Conservation (phyloP, 2,329 filamentous ascomycete genomes). For the Dothiorella sarmentorum region DNA sequence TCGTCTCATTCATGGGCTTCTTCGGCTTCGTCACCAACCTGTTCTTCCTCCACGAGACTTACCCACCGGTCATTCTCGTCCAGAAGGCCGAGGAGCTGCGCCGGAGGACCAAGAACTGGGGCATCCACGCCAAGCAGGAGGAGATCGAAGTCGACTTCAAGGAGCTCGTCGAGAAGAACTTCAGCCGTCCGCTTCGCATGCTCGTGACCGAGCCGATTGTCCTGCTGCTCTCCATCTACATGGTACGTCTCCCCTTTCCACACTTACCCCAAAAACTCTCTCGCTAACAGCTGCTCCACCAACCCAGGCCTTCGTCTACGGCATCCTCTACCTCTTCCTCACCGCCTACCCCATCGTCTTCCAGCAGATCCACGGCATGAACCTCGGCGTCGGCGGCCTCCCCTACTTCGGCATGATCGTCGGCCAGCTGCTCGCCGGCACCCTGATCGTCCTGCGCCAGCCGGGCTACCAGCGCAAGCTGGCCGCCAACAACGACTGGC, state of each 20-base stretch:
- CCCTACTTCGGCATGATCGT: conserved; percentile 82
- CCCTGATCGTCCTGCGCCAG: conserved; percentile 60
- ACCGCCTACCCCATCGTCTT: conserved; percentile 84
- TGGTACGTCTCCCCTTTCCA: conserved; percentile 32
- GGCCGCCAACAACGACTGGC: conserved; percentile 47
- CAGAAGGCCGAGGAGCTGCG: conserved; percentile 54
- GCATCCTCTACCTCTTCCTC: conserved; percentile 73
- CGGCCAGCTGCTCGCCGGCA: conserved; percentile 67
- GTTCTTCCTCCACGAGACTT: conserved; percentile 56
- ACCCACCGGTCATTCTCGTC: conserved; percentile 57
- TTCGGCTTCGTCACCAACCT: conserved; percentile 46
- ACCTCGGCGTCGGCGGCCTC: conserved; percentile 66
- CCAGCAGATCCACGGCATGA: conserved; percentile 66
- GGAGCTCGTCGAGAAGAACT: conserved; percentile 51
- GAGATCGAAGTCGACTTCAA: conserved; percentile 52
- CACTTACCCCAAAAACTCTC: no score
- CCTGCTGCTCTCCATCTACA: conserved; percentile 46
- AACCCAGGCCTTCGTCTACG: conserved; percentile 54
- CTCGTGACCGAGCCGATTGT: conserved; percentile 51
- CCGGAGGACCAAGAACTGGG: conserved; percentile 57
- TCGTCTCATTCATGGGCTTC: conserved; percentile 53
- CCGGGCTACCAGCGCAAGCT: conserved; percentile 58
- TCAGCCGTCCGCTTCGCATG: conserved; percentile 49
- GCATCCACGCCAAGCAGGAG: conserved; percentile 58
- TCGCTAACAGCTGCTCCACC: background rate